Evolutionary conservation across 441 rosid species (phyloP).

Genomic region (Gossypium schwendimanii): DNA sequence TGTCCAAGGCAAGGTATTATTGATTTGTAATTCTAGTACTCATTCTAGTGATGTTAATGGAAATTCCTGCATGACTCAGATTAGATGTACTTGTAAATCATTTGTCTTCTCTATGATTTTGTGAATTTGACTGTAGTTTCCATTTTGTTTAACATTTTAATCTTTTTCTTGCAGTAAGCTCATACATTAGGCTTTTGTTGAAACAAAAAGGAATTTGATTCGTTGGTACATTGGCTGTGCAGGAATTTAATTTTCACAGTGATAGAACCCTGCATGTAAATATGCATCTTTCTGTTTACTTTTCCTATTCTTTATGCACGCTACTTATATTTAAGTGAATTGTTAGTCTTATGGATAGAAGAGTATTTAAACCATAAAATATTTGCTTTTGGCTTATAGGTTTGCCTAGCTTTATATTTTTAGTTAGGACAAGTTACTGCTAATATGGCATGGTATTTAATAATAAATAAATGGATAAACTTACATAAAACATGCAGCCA

Average conservation of each 20-base stretch:
- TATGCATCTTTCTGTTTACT: neutral
- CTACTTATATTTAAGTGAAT: neutral
- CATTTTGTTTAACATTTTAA: neutral
- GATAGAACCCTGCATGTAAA: constrained; percentile 80
- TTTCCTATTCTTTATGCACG: neutral
- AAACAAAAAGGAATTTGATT: constrained; percentile 84
- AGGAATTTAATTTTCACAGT: constrained; percentile 49
- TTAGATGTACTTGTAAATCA: neutral
- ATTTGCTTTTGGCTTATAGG: too few species aligned
- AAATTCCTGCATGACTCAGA: neutral
- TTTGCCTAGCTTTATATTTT: neutral
- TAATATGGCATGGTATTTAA: neutral
- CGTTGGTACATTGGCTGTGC: constrained; percentile 74
- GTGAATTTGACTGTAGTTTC: neutral
- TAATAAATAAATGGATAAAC: neutral
- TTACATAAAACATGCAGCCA: neutral
- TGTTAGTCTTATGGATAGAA: neutral
- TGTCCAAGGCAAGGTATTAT: constrained; percentile 57
- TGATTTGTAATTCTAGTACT: neutral
- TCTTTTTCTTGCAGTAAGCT: constrained; percentile 51
- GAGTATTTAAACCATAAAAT: too few species aligned
- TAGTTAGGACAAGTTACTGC: neutral
- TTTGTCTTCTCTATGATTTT: neutral
- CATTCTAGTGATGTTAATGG: neutral
- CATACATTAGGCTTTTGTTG: constrained; percentile 86